Base-by-base conservation (phyloP, 1,139 yeast species). In the Scheffersomyces parashehatae region DNA sequence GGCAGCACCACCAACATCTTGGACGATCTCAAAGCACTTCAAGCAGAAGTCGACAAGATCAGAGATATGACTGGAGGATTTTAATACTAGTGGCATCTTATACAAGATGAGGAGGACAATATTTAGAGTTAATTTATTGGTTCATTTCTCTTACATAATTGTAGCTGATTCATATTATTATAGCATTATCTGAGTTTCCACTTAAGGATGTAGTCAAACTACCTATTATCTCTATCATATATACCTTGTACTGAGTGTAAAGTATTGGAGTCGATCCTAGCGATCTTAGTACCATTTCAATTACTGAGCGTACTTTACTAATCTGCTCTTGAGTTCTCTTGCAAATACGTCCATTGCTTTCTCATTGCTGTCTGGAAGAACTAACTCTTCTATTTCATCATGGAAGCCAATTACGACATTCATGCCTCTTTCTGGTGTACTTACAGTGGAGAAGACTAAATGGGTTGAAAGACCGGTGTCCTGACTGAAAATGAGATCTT, bases 31-130 rank as follows among this genome's bases (percentile, higher is more conserved):
- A 78, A 78, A 55, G 83, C 83, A 14, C 64, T 83, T 41, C 86
- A 83, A 53, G 82, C 75, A 35, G 88, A 83, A 56, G 86, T 83
- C 14, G 85, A 83, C 54, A 71, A 73, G 46, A 75, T 76, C 34
- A 58, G 77, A 52, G 67, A 64, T 45, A 67, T 75, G 75, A 73
- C 79, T 6, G 79, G 79, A n/a, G 79, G 79, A 5, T 74, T 73
- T 51, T 73, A 59, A 31, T n/a, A 5, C 8, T 4, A 11, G 4
- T 31, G 20, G 16, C 7, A 10, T 5, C 8, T 5, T 20, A 20
- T 16, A 6, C 26, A 20, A 20, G 26, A 20, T 8, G 26, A 16
- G 20, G 26, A 20, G 20, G 26, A 20, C 26, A 20, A 5, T 20
- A 20, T 5, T 20, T 20, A 20, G 26, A 20, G 26, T 20, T 7